These are phyloP conservation scores for Fraxinus paxiana DNA, from an alignment of 305 asterid genomes.

Conservation along the genomic window DNA sequence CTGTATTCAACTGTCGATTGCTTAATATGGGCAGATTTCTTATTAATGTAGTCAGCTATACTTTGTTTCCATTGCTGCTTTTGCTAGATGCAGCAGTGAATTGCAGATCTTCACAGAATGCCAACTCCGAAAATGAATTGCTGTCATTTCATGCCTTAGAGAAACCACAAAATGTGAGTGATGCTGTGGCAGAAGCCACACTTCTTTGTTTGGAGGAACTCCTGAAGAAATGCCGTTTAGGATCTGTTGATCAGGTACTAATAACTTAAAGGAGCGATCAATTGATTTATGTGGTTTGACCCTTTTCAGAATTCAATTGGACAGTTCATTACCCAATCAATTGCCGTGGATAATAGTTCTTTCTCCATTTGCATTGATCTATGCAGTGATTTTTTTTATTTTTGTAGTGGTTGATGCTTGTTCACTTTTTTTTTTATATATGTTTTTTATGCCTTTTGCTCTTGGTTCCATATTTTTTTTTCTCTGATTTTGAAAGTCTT, in stretches of 20 bases:
- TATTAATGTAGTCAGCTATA: slow-evolving; percentile 52
- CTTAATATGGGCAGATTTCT: slow-evolving; percentile 19
- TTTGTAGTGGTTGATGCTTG: not conserved
- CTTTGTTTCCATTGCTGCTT: slow-evolving; percentile 80
- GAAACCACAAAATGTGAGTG: slow-evolving; percentile 47
- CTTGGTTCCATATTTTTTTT: not conserved
- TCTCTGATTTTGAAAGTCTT: not conserved
- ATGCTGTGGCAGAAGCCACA: slow-evolving; percentile 70
- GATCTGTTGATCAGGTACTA: slow-evolving; percentile 82
- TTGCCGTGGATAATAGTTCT: not conserved
- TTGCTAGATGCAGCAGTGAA: slow-evolving; percentile 76
- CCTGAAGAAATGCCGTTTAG: slow-evolving; percentile 63
- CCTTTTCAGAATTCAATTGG: slow-evolving; percentile 5
- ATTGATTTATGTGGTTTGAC: not conserved
- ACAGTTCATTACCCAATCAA: not conserved
- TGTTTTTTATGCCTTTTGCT: not conserved
- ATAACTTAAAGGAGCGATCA: slow-evolving; percentile 6
- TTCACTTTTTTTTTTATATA: not conserved
- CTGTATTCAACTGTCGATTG: not conserved
- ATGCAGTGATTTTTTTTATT: not conserved
- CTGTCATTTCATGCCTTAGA: slow-evolving; percentile 26
- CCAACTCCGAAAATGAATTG: slow-evolving; percentile 31
- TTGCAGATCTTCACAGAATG: slow-evolving; percentile 52
- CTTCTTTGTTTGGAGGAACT: slow-evolving; percentile 76
- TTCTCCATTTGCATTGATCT: not conserved